Evolutionary conservation across 495 filamentous ascomycete species (phyloP).

Genomic region (Cercophora sp.): DNA sequence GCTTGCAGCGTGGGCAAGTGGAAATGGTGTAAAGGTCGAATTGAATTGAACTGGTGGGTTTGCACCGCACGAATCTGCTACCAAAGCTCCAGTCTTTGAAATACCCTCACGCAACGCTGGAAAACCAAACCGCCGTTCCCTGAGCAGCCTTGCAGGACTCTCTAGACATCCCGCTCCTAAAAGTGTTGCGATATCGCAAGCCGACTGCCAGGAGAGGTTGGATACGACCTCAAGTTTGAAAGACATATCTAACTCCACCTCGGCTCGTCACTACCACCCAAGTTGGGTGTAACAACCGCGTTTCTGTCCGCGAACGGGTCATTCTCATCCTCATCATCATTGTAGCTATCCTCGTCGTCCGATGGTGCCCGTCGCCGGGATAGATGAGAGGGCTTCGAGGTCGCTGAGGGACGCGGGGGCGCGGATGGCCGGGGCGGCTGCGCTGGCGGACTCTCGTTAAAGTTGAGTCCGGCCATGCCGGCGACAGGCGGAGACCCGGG

Average conservation of each 20-base stretch:
- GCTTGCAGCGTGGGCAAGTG: too few species aligned
- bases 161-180: too few species aligned
- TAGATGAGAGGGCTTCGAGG: conserved; percentile 32
- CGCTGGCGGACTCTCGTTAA: conserved; percentile 32
- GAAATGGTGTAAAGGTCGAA: too few species aligned
- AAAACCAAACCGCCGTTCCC: too few species aligned
- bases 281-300: conserved; percentile 34
- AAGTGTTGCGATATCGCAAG: too few species aligned
- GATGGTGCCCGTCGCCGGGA: conserved; percentile 28
- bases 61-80: too few species aligned
- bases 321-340: conserved; percentile 56
- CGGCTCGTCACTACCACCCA: conserved; percentile 10
- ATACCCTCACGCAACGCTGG: too few species aligned
- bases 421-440: conserved; percentile 34
- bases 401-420: conserved; percentile 39
- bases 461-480: conserved; percentile 36
- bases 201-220: too few species aligned
- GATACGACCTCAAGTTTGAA: too few species aligned
- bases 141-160: too few species aligned
- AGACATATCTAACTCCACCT: conserved; percentile 11
- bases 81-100: too few species aligned
- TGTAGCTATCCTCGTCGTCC: conserved; percentile 25
- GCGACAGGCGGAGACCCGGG: conserved; percentile 27
- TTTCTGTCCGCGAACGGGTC: conserved; percentile 78
- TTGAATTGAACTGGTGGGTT: too few species aligned